Conservation (phyloP, 805 yeast genomes). For the Jamesozyma piceae region DNA sequence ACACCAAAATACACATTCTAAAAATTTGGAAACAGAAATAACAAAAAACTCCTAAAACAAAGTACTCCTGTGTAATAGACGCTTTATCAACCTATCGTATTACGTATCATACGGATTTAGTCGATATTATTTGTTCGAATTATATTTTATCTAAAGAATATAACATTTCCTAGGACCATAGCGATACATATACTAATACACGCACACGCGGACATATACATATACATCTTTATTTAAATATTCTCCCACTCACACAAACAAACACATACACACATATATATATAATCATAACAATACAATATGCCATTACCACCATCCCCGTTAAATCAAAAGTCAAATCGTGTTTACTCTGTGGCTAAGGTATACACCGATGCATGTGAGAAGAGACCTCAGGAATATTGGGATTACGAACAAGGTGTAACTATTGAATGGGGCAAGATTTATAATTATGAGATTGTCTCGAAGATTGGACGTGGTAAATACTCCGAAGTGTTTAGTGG, state of each 20-base stretch:
- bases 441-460: slow-evolving; percentile 73
- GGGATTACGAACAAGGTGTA: slow-evolving; percentile 69
- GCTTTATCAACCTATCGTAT: too few species aligned
- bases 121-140: too few species aligned
- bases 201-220: background rate
- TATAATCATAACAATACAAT: too few species aligned
- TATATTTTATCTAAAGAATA: too few species aligned
- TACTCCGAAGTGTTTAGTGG: slow-evolving; percentile 92
- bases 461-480: slow-evolving; percentile 85
- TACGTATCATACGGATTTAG: too few species aligned
- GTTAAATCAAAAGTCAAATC: slow-evolving; percentile 26
- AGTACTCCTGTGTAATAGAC: too few species aligned
- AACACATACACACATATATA: background rate
- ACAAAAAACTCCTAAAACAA: background rate
- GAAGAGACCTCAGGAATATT: slow-evolving; percentile 67
- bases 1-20: background rate
- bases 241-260: background rate
- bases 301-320: slow-evolving; percentile 31
- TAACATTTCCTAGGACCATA: background rate
- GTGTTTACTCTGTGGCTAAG: slow-evolving; percentile 50
- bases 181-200: background rate
- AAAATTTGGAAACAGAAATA: background rate
- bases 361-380: slow-evolving; percentile 78
- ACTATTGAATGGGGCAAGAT: slow-evolving; percentile 78
- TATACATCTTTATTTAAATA: background rate